Conservation (phyloP, 106 monocot genomes). For the Xerophyta viscosa region DNA sequence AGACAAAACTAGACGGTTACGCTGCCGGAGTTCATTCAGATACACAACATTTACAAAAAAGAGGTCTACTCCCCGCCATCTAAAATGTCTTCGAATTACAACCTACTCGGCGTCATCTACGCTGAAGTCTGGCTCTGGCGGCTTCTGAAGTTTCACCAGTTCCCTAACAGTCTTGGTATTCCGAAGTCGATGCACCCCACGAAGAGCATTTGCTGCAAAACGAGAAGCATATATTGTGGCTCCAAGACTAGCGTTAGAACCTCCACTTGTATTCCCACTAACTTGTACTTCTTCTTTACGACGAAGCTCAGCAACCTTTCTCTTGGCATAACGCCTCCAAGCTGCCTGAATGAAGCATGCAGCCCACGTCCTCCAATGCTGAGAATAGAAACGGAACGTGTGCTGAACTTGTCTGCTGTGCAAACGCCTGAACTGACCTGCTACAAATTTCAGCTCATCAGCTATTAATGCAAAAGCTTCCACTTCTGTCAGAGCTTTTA, state of each 20-base stretch:
- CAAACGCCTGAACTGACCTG: conserved; percentile 64
- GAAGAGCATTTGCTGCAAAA: conserved; percentile 61
- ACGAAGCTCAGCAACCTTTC: conserved; percentile 48
- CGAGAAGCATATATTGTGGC: conserved; percentile 50
- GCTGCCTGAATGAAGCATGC: conserved; percentile 73
- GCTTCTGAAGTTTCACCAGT: conserved; percentile 31
- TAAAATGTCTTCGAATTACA: too few relatives aligned
- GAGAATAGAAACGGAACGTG: conserved; percentile 72
- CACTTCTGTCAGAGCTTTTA: conserved; percentile 58
- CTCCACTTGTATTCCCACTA: background rate
- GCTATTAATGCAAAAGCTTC: conserved; percentile 68
- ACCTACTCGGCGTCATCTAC: conserved; percentile 12
- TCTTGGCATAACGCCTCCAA: conserved; percentile 59
- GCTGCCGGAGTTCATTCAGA: too few relatives aligned
- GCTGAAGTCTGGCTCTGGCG: conserved; percentile 39
- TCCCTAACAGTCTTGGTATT: conserved; percentile 18
- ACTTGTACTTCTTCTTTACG: conserved; percentile 23
- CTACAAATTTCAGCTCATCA: conserved; percentile 65
- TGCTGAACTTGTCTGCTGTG: conserved; percentile 69
- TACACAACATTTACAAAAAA: too few relatives aligned
- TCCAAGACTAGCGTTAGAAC: conserved; percentile 20
- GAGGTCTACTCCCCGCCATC: too few relatives aligned
- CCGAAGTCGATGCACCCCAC: conserved; percentile 34
- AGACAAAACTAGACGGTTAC: too few relatives aligned
- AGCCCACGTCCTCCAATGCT: conserved; percentile 89